Percentiles rank a stretch among this genome's conserved stretches.
phyloP scores from a whole-genome alignment of 2,329 filamentous ascomycete genomes.

The Penicillium palitans region DNA sequence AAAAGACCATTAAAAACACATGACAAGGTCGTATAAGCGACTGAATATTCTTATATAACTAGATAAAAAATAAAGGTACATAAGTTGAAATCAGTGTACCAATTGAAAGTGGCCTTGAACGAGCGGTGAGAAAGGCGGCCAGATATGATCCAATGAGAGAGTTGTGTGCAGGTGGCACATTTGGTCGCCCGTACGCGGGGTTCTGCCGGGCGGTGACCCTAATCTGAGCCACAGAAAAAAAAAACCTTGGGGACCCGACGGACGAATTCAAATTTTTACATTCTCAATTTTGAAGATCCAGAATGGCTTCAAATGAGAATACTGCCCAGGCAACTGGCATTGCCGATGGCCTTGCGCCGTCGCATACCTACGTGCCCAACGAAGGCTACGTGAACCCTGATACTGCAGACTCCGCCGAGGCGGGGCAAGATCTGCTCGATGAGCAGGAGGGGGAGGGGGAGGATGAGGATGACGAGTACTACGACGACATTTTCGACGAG shows the following conservation, averaged over 20 bases:
- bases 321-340: constrained; percentile 28
- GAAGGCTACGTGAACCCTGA: constrained; percentile 49
- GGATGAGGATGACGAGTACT: constrained; percentile 60
- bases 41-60: too few species aligned
- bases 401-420: constrained; percentile 34
- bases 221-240: constrained; percentile 30
- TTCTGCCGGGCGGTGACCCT: constrained; percentile 40
- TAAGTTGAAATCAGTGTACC: too few species aligned
- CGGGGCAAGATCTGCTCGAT: constrained; percentile 35
- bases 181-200: constrained; percentile 26
- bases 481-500: constrained; percentile 60
- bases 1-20: too few species aligned
- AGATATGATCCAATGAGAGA: too few species aligned
- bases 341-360: constrained; percentile 49
- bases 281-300: constrained; percentile 14
- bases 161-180: too few species aligned
- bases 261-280: not conserved
- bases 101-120: too few species aligned
- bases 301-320: constrained; percentile 30
- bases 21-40: too few species aligned
- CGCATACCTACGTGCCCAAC: constrained; percentile 52
- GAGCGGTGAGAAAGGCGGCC: too few species aligned
- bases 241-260: constrained; percentile 17
- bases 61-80: too few species aligned
- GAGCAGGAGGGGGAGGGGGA: constrained; percentile 50